Evolutionary conservation across 2,329 filamentous ascomycete species (phyloP).

Genomic region (Coniella lustricola): DNA sequence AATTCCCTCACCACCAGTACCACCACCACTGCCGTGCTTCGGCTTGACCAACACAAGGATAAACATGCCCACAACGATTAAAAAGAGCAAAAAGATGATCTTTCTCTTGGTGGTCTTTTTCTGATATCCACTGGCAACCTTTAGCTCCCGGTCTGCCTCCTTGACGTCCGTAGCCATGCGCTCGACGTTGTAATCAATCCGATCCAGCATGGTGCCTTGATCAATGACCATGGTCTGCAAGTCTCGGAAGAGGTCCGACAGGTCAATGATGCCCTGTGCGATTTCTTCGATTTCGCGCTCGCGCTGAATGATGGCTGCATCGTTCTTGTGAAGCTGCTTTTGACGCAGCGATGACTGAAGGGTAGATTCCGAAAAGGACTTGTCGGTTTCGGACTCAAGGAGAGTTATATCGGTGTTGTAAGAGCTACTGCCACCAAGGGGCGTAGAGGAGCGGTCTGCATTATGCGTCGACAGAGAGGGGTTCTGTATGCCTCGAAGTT

Average conservation of each 20-base stretch:
- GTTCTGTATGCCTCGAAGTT: constrained; percentile 66
- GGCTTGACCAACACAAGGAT: constrained; percentile 79
- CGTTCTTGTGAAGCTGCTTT: constrained; percentile 64
- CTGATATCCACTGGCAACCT: constrained; percentile 83
- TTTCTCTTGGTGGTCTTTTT: constrained; percentile 83
- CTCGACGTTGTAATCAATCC: constrained; percentile 98
- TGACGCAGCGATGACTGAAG: constrained; percentile 71
- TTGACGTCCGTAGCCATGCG: constrained; percentile 91
- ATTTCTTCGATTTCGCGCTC: constrained; percentile 98
- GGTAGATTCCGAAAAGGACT: constrained; percentile 83
- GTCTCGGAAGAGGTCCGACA: constrained; percentile 94
- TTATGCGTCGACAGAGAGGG: constrained; percentile 39
- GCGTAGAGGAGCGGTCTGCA: constrained; percentile 47
- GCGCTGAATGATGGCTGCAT: constrained; percentile 79
- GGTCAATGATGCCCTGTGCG: constrained; percentile 93
- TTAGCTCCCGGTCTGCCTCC: constrained; percentile 85
- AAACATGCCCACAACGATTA: constrained; percentile 80
- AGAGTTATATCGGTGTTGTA: constrained; percentile 76
- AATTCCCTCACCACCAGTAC: neutral
- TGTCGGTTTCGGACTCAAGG: constrained; percentile 88
- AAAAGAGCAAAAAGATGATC: constrained; percentile 78
- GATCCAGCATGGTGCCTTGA: constrained; percentile 83
- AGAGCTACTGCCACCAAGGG: constrained; percentile 34
- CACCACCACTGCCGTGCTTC: constrained; percentile 28
- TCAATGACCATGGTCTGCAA: constrained; percentile 93